phyloP scores from a whole-genome alignment of 352 stramenopile species.

The Phytopythium litorale region DNA sequence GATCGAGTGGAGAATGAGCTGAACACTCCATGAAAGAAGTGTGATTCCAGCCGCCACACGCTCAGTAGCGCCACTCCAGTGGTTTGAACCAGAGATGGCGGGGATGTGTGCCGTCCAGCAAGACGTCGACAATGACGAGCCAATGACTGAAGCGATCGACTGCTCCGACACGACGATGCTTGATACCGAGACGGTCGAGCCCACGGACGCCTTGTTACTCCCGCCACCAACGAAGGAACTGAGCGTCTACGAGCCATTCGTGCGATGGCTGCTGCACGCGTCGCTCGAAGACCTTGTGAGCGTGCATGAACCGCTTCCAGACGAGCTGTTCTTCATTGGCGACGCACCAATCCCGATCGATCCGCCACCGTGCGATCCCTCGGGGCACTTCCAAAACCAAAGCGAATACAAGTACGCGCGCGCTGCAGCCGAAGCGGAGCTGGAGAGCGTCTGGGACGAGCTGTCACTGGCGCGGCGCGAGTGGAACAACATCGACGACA shows the following conservation, averaged over 20 bases:
- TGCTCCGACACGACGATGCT: conserved; percentile 10
- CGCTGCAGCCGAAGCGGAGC: conserved; percentile 41
- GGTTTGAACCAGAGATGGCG: neutral
- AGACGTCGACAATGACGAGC: neutral
- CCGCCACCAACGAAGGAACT: conserved; percentile 29
- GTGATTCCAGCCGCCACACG: neutral
- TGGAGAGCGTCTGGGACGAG: conserved; percentile 41
- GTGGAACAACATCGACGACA: conserved; percentile 36
- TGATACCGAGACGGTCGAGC: neutral
- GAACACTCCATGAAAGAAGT: neutral
- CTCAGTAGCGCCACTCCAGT: neutral
- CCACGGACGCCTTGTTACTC: conserved; percentile 11
- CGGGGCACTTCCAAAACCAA: neutral
- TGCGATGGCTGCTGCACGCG: conserved; percentile 51
- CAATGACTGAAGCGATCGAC: neutral
- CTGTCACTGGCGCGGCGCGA: conserved; percentile 46
- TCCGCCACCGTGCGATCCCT: neutral
- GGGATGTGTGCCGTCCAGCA: neutral
- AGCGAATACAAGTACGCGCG: conserved; percentile 17
- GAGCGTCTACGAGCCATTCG: conserved; percentile 44
- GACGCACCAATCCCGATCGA: neutral
- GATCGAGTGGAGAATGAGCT: neutral
- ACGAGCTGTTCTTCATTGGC: neutral
- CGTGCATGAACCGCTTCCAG: conserved; percentile 20
- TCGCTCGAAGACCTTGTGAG: conserved; percentile 38